Evolutionary conservation across 768 basidiomycete species (phyloP).

Genomic region (Amanita pallidorosea): DNA sequence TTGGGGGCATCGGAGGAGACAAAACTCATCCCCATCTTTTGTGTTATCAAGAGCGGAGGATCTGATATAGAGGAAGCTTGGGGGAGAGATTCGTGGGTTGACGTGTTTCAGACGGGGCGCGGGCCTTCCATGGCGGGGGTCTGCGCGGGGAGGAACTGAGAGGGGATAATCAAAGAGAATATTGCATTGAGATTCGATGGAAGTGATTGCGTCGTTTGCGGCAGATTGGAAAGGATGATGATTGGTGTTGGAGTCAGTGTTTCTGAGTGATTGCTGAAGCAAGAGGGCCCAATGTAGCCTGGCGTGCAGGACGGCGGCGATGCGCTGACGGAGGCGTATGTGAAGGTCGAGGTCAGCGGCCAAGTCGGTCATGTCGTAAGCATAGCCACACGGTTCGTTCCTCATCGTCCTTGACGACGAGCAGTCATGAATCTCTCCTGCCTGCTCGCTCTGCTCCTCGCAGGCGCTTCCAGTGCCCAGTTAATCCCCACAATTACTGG

Average conservation of each 20-base stretch:
- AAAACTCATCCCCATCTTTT: slow-evolving; percentile 15
- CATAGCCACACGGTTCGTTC: slow-evolving; percentile 1
- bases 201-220: slow-evolving; percentile 29
- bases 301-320: slow-evolving; percentile 29
- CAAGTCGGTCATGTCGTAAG: slow-evolving; percentile 15
- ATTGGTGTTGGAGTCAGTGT: neutral
- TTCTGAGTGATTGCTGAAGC: slow-evolving; percentile 24
- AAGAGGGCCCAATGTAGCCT: slow-evolving; percentile 39
- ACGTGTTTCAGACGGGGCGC: slow-evolving; percentile 16
- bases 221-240: slow-evolving; percentile 24
- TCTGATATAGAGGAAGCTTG: slow-evolving; percentile 29
- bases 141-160: slow-evolving; percentile 14
- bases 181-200: slow-evolving; percentile 28
- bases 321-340: slow-evolving; percentile 30
- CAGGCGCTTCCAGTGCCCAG: slow-evolving; percentile 3
- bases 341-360: slow-evolving; percentile 34
- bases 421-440: slow-evolving; percentile 3
- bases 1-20: slow-evolving; percentile 34
- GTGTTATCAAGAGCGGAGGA: slow-evolving; percentile 15
- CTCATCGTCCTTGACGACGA: slow-evolving; percentile 5
- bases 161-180: slow-evolving; percentile 25
- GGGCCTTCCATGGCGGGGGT: slow-evolving; percentile 12
- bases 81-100: slow-evolving; percentile 10
- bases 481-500: neutral
- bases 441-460: slow-evolving; percentile 3